Evolutionary conservation across 1,139 yeast species (phyloP), one percentile per base, ranked within the genome.

Genomic region (Protomyces pachydermus): DNA sequence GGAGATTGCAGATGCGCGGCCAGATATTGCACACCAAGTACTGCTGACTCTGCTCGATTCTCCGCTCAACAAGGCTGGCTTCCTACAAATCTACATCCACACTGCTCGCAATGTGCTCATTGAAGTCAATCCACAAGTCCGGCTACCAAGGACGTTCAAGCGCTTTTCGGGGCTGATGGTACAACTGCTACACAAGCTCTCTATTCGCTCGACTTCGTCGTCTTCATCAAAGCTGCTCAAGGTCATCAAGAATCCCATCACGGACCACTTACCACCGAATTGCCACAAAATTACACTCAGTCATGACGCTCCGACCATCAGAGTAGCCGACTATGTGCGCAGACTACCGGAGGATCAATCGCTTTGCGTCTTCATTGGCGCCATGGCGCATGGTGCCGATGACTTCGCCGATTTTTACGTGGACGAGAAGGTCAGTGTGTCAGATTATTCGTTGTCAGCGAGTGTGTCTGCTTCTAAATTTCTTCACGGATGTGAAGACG

Each of bases 371-470:
- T 93, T 93, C 76, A 97, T 93, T 57, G 98, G 98, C 74, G 97
- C 98, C 61, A 93, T 93, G 97, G 98, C 98, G 34, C 85, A 97
- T 77, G 98, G 98, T 73, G 88, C 88, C 74, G 98, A 93, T 77
- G 91, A 85, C 71, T 93, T 93, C 77, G 98, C 98, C 45, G 98
- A 93, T 75, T 98, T 91, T 76, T 91, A 76, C 73, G 96, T 91
- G 55, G 98, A 93, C 75, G 98, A 93, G 76, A 93, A 93, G 74
- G 88, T 93, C 69, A 97, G 97, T 71, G 86, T 93, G 67, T 90
- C 97, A 39, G 91, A 91, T 73, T 93, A 91, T 75, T 96, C 98
- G 61, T 82, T 93, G 69, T 88, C 97, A 65, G 98, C 98, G 3
- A 90, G 98, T 20, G 98, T 95, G 65, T 98, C 98, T 25, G 93